Conservation (phyloP, 139 green algal genomes). For the Chlorokybus atmophyticus region DNA sequence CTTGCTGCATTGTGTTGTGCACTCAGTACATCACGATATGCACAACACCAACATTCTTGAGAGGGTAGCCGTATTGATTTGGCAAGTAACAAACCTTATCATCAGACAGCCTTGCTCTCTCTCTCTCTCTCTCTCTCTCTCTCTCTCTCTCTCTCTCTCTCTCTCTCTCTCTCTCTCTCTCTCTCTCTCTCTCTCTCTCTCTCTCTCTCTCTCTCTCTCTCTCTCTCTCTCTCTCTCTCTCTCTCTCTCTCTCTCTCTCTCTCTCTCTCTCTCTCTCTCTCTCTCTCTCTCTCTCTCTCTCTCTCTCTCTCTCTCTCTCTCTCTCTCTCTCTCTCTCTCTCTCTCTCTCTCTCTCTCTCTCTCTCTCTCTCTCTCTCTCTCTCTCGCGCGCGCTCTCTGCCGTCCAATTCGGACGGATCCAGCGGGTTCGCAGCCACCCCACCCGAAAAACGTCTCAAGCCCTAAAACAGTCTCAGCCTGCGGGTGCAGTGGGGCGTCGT, state of each 20-base stretch:
- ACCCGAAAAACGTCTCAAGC: no score
- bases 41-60: no score
- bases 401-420: no score
- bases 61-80: no score
- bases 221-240: slow-evolving; percentile 3
- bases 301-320: slow-evolving; percentile 3
- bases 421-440: no score
- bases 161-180: slow-evolving; percentile 3
- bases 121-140: slow-evolving; percentile 3
- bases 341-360: slow-evolving; percentile 3
- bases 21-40: no score
- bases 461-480: no score
- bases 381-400: background rate
- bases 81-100: no score
- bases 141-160: slow-evolving; percentile 3
- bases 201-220: slow-evolving; percentile 3
- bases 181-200: slow-evolving; percentile 3
- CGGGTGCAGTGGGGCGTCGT: no score
- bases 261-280: slow-evolving; percentile 3
- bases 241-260: slow-evolving; percentile 3
- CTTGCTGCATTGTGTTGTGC: no score
- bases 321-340: slow-evolving; percentile 3
- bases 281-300: slow-evolving; percentile 3
- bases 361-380: slow-evolving; percentile 3
- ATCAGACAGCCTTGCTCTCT: background rate